Percentiles rank a stretch among this genome's conserved stretches.
These are phyloP conservation scores for Solanum pinnatisectum DNA, from an alignment of 257 asterid genomes.

Conservation along the genomic window DNA sequence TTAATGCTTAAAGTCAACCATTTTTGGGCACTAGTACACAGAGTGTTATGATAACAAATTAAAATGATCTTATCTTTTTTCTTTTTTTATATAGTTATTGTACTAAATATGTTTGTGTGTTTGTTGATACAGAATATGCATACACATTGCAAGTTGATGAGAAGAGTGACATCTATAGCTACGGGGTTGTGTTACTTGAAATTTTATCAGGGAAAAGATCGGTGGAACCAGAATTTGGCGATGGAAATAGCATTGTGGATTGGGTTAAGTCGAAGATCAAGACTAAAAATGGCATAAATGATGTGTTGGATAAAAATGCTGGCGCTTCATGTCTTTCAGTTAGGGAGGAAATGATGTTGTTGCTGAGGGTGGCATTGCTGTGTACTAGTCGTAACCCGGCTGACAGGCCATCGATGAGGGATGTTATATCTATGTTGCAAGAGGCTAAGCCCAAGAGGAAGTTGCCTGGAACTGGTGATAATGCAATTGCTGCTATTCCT, in stretches of 20 bases:
- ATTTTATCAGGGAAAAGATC: constrained; percentile 69
- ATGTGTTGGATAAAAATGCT: constrained; percentile 54
- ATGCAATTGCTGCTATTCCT: constrained; percentile 8
- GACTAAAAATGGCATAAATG: constrained; percentile 26
- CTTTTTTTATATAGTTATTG: not conserved
- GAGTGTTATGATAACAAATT: not conserved
- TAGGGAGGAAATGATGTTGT: constrained; percentile 77
- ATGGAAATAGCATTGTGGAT: constrained; percentile 78
- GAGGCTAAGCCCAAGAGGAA: constrained; percentile 77
- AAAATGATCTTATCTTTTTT: not conserved
- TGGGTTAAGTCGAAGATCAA: constrained; percentile 64
- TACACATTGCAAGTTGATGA: constrained; percentile 90
- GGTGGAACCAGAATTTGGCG: constrained; percentile 76
- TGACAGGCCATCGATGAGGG: constrained; percentile 92
- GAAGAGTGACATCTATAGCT: constrained; percentile 93
- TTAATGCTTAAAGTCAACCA: not conserved
- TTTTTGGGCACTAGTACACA: not conserved
- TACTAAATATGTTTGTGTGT: not conserved
- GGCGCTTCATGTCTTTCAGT: constrained; percentile 60
- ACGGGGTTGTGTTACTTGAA: constrained; percentile 80
- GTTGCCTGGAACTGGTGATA: constrained; percentile 13
- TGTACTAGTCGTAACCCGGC: constrained; percentile 83
- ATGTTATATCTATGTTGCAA: constrained; percentile 75
- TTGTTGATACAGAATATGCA: constrained; percentile 56
- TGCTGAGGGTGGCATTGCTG: constrained; percentile 72